Base-by-base conservation (phyloP, 169 alveolate species). In the Cryptosporidium baileyi region DNA sequence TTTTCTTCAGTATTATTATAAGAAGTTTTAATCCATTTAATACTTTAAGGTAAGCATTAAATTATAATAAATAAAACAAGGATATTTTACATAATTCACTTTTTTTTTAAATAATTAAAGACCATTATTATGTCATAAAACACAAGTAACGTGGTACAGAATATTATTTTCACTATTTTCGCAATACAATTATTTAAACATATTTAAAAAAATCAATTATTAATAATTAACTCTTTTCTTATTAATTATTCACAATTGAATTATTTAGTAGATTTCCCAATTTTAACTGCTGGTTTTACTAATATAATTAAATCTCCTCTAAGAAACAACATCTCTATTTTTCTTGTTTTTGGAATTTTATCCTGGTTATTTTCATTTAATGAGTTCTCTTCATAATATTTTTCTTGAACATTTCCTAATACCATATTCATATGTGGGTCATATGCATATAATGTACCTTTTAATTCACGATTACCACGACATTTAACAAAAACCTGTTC, bases 351-450 rank as follows among this genome's bases (percentile, higher is more conserved):
- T 67, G 90, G 45, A 90, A 90, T 49, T 80, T 82, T 57, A 19
- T 81, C 92, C 15, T 59, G 36, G n/a, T 52, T 82, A 6, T 90
- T 82, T n/a, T 63, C 41, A 22, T 67, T 61, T n/a, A n/a, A n/a
- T 7, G 82, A 63, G 8, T 17, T 59, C 13, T 82, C 81, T 4
- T 93, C 92, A 34, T 92, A 89, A 30, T 89, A 89, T 44, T 92
- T 93, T 79, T 95, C 98, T 60, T 89, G 93, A 26, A 93, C 98
- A 38, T 95, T 95, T 5, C 96, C 94, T 40, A 95, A 92, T 41
- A 95, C 93, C 96, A 95, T 92, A 79, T 95, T 95, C 43, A 96
- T 82, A 90, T 95, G 98, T 34, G 91, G 94, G 81, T 95, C 98
- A 52, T 89, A 95, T 11, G 98, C 98, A 96, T 94, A 95, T 26